Conservation (phyloP, 2,329 filamentous ascomycete species). For the Penicillium sp. region DNA sequence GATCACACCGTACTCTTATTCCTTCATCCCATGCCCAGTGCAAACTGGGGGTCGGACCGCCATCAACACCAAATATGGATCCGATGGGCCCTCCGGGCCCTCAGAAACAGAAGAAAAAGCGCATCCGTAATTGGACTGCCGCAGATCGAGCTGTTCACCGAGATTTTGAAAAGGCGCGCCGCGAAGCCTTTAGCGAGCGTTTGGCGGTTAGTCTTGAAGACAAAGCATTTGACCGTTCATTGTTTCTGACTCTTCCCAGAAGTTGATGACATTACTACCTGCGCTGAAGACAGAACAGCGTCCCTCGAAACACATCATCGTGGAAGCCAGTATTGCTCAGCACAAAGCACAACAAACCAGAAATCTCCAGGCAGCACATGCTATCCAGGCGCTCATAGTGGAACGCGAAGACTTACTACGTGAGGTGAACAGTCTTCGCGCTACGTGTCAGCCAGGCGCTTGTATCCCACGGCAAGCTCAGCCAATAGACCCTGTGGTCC, state of each 20-base stretch:
- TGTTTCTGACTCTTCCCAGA: slow-evolving; percentile 1
- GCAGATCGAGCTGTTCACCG: slow-evolving; percentile 42
- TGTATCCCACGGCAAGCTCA: slow-evolving; percentile 8
- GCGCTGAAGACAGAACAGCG: slow-evolving; percentile 8
- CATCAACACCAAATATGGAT: not conserved
- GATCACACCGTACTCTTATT: not conserved
- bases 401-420: slow-evolving; percentile 12
- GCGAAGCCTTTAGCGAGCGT: slow-evolving; percentile 42
- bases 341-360: slow-evolving; percentile 10
- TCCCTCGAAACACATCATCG: slow-evolving; percentile 15
- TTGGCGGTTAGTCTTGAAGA: slow-evolving; percentile 27
- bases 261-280: slow-evolving; percentile 11
- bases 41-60: not conserved
- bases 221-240: not conserved
- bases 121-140: slow-evolving; percentile 27
- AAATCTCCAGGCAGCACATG: not conserved
- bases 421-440: slow-evolving; percentile 9
- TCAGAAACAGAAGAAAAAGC: slow-evolving; percentile 12
- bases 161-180: slow-evolving; percentile 40
- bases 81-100: not conserved
- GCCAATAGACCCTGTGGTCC: slow-evolving; percentile 11
- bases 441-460: slow-evolving; percentile 7
- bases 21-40: not conserved
- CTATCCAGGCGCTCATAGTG: slow-evolving; percentile 4
- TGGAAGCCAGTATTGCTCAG: slow-evolving; percentile 14